These are phyloP conservation scores for Arabidopsis hybrid DNA, from an alignment of 441 rosid species.

Conservation along the genomic window DNA sequence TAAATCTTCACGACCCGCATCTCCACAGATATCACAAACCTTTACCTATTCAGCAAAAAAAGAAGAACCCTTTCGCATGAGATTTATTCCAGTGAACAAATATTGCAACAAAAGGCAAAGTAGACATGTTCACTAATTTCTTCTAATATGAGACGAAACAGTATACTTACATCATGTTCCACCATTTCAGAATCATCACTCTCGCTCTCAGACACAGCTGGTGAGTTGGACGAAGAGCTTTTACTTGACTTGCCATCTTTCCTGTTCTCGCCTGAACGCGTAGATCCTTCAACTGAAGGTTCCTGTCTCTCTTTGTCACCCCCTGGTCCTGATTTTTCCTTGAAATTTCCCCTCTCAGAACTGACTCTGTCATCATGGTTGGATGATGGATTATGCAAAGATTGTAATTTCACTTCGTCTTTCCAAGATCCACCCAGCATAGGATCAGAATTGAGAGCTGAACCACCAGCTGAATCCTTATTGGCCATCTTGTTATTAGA, in stretches of 20 bases:
- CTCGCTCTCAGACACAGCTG: slow-evolving; percentile 66
- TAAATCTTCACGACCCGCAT: slow-evolving; percentile 96
- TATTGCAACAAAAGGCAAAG: slow-evolving; percentile 14
- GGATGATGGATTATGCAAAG: slow-evolving; percentile 43
- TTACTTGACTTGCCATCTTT: slow-evolving; percentile 50
- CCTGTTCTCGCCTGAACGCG: slow-evolving; percentile 50
- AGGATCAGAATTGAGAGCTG: slow-evolving; percentile 59
- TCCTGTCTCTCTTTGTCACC: slow-evolving; percentile 47
- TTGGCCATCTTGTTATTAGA: slow-evolving; percentile 46
- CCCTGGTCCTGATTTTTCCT: slow-evolving; percentile 50
- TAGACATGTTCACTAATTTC: slow-evolving; percentile 21
- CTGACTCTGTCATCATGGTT: slow-evolving; percentile 30
- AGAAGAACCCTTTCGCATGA: slow-evolving; percentile 34
- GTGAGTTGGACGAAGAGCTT: slow-evolving; percentile 47
- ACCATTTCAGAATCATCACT: slow-evolving; percentile 78
- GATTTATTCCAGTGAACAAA: slow-evolving; percentile 2
- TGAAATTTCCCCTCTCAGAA: slow-evolving; percentile 30
- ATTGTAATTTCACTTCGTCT: slow-evolving; percentile 50
- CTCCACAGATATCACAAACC: slow-evolving; percentile 99
- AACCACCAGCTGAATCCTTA: slow-evolving; percentile 53
- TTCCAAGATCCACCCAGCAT: slow-evolving; percentile 49
- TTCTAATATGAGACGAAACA: slow-evolving; percentile 24
- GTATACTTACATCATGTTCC: slow-evolving; percentile 91
- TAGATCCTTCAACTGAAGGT: slow-evolving; percentile 46
- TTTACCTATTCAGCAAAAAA: slow-evolving; percentile 75